Conservation (phyloP, 169 alveolate species). For the Ichthyophthirius multifiliis region DNA sequence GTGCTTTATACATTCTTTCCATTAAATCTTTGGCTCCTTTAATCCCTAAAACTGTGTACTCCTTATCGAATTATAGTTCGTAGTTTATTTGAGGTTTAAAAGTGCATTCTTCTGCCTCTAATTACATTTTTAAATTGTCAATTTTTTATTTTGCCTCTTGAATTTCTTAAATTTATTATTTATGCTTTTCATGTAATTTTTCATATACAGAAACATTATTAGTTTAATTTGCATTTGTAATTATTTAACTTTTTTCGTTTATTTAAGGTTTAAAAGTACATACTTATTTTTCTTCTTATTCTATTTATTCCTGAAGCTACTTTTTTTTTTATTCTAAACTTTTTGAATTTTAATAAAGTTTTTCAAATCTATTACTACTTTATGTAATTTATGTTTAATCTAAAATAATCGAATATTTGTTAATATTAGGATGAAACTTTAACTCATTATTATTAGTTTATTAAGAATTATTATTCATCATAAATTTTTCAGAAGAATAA, state of each 20-base stretch:
- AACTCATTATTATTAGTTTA: background rate
- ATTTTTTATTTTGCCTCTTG: background rate
- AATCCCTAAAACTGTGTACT: background rate
- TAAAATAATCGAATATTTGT: background rate
- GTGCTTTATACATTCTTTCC: background rate
- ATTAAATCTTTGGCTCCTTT: background rate
- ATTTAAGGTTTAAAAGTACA: background rate
- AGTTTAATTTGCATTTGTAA: background rate
- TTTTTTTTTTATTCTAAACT: background rate
- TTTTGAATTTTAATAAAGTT: background rate
- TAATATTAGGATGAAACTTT: background rate
- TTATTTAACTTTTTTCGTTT: background rate
- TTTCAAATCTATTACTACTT: background rate
- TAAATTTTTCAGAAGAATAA: background rate
- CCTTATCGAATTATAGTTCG: background rate
- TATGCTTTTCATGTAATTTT: background rate
- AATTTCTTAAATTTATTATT: background rate
- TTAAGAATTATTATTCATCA: background rate
- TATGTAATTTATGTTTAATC: background rate
- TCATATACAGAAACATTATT: constrained; percentile 3
- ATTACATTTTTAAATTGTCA: background rate
- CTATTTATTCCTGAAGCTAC: background rate
- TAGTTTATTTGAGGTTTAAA: background rate
- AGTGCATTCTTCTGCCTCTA: background rate
- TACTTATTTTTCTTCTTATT: background rate